These are phyloP conservation scores for Kodamaea restingae DNA, from an alignment of 805 yeast species.

Conservation along the genomic window DNA sequence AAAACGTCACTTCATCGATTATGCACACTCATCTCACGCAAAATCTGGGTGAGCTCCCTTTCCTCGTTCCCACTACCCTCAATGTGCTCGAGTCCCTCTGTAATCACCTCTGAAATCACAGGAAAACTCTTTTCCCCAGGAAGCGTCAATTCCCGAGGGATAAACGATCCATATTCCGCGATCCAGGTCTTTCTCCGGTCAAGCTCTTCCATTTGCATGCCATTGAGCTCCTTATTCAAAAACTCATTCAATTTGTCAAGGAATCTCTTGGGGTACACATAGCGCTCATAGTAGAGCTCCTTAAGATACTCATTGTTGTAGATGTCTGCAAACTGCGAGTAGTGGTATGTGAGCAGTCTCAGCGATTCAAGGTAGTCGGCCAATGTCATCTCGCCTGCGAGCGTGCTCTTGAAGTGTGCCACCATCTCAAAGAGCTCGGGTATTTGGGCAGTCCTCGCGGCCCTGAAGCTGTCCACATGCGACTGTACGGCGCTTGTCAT, in stretches of 20 bases:
- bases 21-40: slow-evolving; percentile 7
- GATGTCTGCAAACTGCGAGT: slow-evolving; percentile 29
- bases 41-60: slow-evolving; percentile 20
- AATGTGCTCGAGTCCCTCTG: slow-evolving; percentile 37
- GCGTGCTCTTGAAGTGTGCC: slow-evolving; percentile 3
- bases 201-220: slow-evolving; percentile 31
- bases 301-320: slow-evolving; percentile 33
- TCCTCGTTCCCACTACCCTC: slow-evolving; percentile 15
- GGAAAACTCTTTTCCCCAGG: slow-evolving; percentile 39
- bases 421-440: slow-evolving; percentile 17
- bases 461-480: slow-evolving; percentile 16
- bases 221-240: slow-evolving; percentile 28
- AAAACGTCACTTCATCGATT: too few relatives aligned
- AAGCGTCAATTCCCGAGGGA: slow-evolving; percentile 35
- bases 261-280: slow-evolving; percentile 35
- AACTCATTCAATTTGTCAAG: slow-evolving; percentile 28
- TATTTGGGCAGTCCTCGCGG: slow-evolving; percentile 23
- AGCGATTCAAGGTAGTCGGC: slow-evolving; percentile 22
- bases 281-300: slow-evolving; percentile 39
- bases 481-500: slow-evolving; percentile 14
- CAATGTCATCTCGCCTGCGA: slow-evolving; percentile 7
- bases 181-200: slow-evolving; percentile 36
- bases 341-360: slow-evolving; percentile 31
- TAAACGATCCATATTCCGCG: slow-evolving; percentile 35
- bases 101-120: slow-evolving; percentile 35